Conservation (phyloP, 2,329 filamentous ascomycete genomes). For the Ceratocystis colombiana region DNA sequence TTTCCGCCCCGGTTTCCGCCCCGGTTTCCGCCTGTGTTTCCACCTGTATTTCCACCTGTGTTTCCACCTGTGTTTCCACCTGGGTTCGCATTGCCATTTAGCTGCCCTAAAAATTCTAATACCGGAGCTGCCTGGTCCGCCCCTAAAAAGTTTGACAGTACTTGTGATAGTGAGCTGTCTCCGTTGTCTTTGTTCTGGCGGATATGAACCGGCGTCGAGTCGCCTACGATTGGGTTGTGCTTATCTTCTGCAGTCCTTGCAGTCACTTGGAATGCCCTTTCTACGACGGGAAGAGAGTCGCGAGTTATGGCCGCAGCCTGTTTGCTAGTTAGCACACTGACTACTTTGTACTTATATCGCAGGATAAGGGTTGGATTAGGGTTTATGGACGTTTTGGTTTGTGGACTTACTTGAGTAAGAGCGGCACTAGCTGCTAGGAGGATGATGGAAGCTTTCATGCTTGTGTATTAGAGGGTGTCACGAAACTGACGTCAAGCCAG, state of each 20-base stretch:
- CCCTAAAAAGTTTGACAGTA: background rate
- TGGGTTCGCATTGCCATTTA: background rate
- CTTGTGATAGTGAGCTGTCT: background rate
- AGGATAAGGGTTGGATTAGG: background rate
- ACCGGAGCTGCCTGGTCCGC: background rate
- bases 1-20: background rate
- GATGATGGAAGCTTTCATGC: slow-evolving; percentile 20
- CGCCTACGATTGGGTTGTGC: slow-evolving; percentile 2
- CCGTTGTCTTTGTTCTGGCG: background rate
- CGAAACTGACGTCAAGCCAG: slow-evolving; percentile 17
- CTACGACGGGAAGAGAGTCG: background rate
- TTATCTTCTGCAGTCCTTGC: background rate
- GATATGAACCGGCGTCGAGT: slow-evolving; percentile 9
- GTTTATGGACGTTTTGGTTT: too few relatives aligned
- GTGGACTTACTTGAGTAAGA: slow-evolving; percentile 16
- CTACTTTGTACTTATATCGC: background rate
- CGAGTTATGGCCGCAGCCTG: slow-evolving; percentile 19
- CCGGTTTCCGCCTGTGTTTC: background rate
- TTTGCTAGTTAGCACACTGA: background rate
- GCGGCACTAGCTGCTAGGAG: slow-evolving; percentile 19
- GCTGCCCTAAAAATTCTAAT: background rate
- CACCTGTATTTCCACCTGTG: background rate
- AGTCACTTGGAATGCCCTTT: background rate
- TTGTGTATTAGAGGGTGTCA: background rate
- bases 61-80: background rate